Base-by-base conservation (phyloP, 148 eudicot species). In the Rhododendron griersonianum region DNA sequence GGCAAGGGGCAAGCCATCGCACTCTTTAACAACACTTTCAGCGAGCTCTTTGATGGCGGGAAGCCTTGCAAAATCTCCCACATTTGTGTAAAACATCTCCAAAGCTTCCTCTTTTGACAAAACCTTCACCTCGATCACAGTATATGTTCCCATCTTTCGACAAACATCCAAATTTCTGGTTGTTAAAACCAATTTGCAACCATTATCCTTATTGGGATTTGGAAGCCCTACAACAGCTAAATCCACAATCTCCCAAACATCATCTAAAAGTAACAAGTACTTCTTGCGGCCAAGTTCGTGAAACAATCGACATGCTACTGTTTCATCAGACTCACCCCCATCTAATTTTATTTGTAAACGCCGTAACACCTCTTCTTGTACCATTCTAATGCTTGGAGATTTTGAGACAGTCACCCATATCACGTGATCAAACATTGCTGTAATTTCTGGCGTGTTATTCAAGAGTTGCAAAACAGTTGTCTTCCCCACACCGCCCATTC, bases 171-270 rank as follows among this genome's bases (percentile, higher is more conserved):
- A 8, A 47, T 80, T 57, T 48, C 82, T 48, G 7, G 82, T 80
- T 48, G 82, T 25, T 53, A 50, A 25, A 48, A 80, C 82, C n/a
- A 80, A 35, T 80, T 80, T 80, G 39, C 82, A 80, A 80, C 55
- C 57, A n/a, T 78, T 23, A 0, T 78, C 55, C 48, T 78, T 18
- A 11, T n/a, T 80, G 2, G 82, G 19, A 80, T 11, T 25, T 80
- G 82, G 61, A 4, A 80, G 2, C 7, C 59, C 82, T n/a, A 80
- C 21, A 50, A 21, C 0, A 48, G 2, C 1, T n/a, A 78, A 78
- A 78, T 78, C 81, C 33, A 78, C 50, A 11, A 1, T 25, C 48
- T 78, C 35, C 81, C 59, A 78, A 78, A 78, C 55, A 78, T 78
- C 81, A 23, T 78, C 81, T n/a, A 78, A 11, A n/a, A 78, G 81